Conservation (phyloP, 768 basidiomycete species). For the Lepiota brunneoincarnata region DNA sequence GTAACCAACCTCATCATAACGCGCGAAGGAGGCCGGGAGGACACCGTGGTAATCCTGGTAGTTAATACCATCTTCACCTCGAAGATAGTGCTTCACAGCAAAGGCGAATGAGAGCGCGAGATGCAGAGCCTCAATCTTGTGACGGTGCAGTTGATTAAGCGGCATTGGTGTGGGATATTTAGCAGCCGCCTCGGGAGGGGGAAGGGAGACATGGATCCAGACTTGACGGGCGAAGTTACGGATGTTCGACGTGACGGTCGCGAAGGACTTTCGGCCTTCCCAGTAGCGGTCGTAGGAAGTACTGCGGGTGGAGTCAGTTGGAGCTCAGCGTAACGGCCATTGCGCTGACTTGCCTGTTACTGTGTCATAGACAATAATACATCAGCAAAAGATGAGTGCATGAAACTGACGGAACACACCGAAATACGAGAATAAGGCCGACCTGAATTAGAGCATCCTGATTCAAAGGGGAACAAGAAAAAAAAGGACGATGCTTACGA, state of each 20-base stretch:
- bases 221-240: conserved; percentile 76
- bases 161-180: conserved; percentile 48
- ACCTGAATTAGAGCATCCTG: conserved; percentile 45
- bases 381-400: not conserved
- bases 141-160: conserved; percentile 49
- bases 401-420: conserved; percentile 41
- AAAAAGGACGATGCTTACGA: conserved; percentile 48
- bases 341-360: conserved; percentile 55
- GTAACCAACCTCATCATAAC: conserved; percentile 42
- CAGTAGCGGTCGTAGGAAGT: conserved; percentile 87
- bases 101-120: conserved; percentile 70
- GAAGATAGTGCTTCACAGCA: conserved; percentile 79
- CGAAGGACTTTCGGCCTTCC: conserved; percentile 88
- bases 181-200: conserved; percentile 47
- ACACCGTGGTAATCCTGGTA: conserved; percentile 67
- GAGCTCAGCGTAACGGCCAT: not conserved
- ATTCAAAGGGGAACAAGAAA: conserved; percentile 1
- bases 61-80: conserved; percentile 75
- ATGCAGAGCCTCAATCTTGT: conserved; percentile 70
- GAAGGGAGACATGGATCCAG: conserved; percentile 74
- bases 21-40: conserved; percentile 59
- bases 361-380: conserved; percentile 21
- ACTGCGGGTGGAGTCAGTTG: conserved; percentile 29
- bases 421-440: conserved; percentile 85
- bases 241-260: conserved; percentile 63